Evolutionary conservation across 768 basidiomycete genomes (phyloP), one percentile per base, ranked within the genome.

Genomic region (Auricularia cornea): DNA sequence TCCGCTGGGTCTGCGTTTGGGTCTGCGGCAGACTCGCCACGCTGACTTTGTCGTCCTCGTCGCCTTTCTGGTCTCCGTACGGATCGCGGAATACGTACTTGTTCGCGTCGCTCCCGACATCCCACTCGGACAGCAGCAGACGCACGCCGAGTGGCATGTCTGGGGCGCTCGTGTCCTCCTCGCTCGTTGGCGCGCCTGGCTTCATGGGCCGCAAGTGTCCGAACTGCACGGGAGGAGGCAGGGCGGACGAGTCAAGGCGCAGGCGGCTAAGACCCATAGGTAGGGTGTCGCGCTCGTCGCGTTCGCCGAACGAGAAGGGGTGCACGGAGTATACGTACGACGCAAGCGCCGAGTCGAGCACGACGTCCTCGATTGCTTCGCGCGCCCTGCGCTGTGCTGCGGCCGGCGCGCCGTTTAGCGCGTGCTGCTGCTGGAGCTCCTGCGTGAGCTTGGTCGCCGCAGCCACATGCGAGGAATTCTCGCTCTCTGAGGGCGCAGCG

Each of bases 121-220:
- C 78, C 90, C 90, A 92, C 51, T 88, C 87, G 62, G 81, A 79
- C 62, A 92, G 72, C 44, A 92, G 77, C 26, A 86, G 76, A 31
- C 86, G 79, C 11, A 87, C 84, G 2, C 87, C 87, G 3, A 79
- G 71, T 0, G 85, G 80, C 66, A 70, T 73, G 23, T 79, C 66
- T 30, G 66, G 64, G 14, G 64, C 30, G 18, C 70, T 66, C 18
- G 68, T 65, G 26, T 64, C 59, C 11, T 16, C 30, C 31, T 60
- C 20, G 26, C 4, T 67, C 68, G 31, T 60, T 65, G 18, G 72
- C 72, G 16, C 71, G 67, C 44, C 65, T 62, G 12, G 69, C 71
- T 10, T 69, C 64, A 11, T 63, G 71, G 51, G 63, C 67, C 31
- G 26, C 14, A 76, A 70, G 38, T 66, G 62, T 23, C 83, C 81